Base-by-base conservation (phyloP, 73 alveolate species). In the Paramecium biaurelia region DNA sequence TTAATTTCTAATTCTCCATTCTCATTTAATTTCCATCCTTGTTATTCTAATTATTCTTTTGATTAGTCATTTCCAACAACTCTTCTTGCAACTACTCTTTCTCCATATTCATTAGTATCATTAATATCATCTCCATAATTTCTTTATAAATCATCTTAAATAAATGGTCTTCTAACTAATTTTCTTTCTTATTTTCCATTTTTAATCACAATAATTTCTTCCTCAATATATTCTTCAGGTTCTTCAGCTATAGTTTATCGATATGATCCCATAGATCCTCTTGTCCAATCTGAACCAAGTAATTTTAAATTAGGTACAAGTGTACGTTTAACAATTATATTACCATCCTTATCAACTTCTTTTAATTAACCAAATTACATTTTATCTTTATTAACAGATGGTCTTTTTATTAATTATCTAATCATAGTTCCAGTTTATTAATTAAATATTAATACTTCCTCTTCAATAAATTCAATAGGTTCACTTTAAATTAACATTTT, bases 191-290 rank as follows among this genome's bases (percentile, higher is more conserved):
- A 63, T 63, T 63, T 30, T 11, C 84, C 84, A 63, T 63, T 63
- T 63, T 63, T 63, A 10, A 32, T 24, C 12, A 63, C 84, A 6
- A 63, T 63, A 8, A 63, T 63, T 63, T 63, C 84, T 20, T 63
- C 84, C 26, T 63, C 84, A 30, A 63, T 26, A 63, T 63, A 63
- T 63, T 63, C 84, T 63, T 63, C 84, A 26, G 84, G 84, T 24
- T 63, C 84, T 24, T 63, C 84, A 11, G 84, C 84, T 14, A 63
- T 63, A 23, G 84, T 63, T 63, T 63, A 63, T 2, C 84, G 0
- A 63, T 63, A 63, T 63, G 84, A 63, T 30, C 84, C 84, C 84
- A 63, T 63, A 23, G 49, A 30, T 30, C 84, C 84, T 63, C 84
- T 63, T 30, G 45, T 32, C 84, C 84, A 63, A 26, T 63, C 84